phyloP scores from a whole-genome alignment of 2,329 filamentous ascomycete genomes.

The Scedosporium dehoogii region DNA sequence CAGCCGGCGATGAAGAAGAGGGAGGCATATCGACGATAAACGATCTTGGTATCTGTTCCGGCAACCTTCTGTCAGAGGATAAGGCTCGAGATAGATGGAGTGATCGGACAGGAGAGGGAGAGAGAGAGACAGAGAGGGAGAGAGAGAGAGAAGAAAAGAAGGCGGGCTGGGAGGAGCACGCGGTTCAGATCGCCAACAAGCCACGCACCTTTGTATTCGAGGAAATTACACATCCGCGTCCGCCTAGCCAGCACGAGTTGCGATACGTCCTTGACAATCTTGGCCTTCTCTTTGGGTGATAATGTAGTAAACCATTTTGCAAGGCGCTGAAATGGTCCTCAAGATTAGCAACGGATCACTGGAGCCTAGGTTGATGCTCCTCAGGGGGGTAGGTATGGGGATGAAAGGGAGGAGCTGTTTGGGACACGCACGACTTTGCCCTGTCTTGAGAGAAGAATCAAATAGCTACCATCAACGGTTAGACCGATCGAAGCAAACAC shows the following conservation, averaged over 20 bases:
- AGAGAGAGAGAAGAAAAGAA: slow-evolving; percentile 4
- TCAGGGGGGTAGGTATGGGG: not conserved
- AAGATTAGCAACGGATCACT: not conserved
- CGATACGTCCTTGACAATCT: slow-evolving; percentile 99
- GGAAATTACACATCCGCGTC: slow-evolving; percentile 99
- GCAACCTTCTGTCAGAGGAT: slow-evolving; percentile 9
- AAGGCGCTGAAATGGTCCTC: slow-evolving; percentile 56
- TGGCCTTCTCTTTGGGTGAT: slow-evolving; percentile 96
- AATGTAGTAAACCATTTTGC: slow-evolving; percentile 99
- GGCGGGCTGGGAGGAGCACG: not conserved
- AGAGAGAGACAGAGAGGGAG: no score
- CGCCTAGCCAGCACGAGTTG: slow-evolving; percentile 91
- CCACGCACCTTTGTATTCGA: slow-evolving; percentile 87
- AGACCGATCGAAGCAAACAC: slow-evolving; percentile 7
- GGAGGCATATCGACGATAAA: slow-evolving; percentile 96
- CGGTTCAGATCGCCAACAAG: not conserved
- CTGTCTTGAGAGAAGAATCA: slow-evolving; percentile 94
- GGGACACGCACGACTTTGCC: slow-evolving; percentile 83
- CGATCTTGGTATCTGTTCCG: slow-evolving; percentile 81
- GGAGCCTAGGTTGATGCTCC: not conserved
- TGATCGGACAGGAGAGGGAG: not conserved
- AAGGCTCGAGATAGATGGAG: not conserved
- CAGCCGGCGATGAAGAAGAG: slow-evolving; percentile 99
- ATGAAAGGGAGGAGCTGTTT: not conserved
- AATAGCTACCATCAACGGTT: slow-evolving; percentile 53